phyloP scores from a whole-genome alignment of 805 yeast species.

The Kuraishia floccosa region DNA sequence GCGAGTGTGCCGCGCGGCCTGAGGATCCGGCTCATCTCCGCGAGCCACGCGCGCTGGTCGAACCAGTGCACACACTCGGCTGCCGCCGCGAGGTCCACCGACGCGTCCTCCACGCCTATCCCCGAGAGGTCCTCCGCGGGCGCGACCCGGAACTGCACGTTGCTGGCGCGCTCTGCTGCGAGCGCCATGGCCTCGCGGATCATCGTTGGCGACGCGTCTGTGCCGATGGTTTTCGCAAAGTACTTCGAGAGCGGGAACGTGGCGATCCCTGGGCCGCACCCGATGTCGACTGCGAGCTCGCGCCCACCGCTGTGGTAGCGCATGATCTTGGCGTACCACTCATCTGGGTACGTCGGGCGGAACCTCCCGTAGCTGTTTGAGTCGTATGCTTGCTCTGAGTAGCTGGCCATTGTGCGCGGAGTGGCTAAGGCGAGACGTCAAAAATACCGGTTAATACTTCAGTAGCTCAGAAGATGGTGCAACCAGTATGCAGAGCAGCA shows the following conservation, averaged over 20 bases:
- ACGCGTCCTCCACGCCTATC: constrained; percentile 10
- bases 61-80: constrained; percentile 83
- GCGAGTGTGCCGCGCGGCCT: constrained; percentile 47
- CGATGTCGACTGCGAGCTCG: constrained; percentile 49
- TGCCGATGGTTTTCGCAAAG: constrained; percentile 45
- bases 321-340: constrained; percentile 30
- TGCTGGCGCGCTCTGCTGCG: constrained; percentile 1
- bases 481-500: too few species aligned
- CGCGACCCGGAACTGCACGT: constrained; percentile 10
- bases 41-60: constrained; percentile 40
- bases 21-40: constrained; percentile 35
- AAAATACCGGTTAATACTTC: too few species aligned
- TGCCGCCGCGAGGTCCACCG: constrained; percentile 55
- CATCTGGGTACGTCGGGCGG: constrained; percentile 57
- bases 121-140: constrained; percentile 16
- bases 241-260: constrained; percentile 35
- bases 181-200: constrained; percentile 26
- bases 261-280: constrained; percentile 77
- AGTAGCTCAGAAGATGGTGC: too few species aligned
- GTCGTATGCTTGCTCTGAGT: constrained; percentile 38
- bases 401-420: constrained; percentile 43
- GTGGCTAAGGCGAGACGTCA: background rate
- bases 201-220: constrained; percentile 54
- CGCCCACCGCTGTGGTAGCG: constrained; percentile 21
- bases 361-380: constrained; percentile 41